Percentiles rank a stretch among this genome's conserved stretches.
Evolutionary conservation across 169 alveolate genomes (phyloP).

Genomic region (Cryptosporidium baileyi): DNA sequence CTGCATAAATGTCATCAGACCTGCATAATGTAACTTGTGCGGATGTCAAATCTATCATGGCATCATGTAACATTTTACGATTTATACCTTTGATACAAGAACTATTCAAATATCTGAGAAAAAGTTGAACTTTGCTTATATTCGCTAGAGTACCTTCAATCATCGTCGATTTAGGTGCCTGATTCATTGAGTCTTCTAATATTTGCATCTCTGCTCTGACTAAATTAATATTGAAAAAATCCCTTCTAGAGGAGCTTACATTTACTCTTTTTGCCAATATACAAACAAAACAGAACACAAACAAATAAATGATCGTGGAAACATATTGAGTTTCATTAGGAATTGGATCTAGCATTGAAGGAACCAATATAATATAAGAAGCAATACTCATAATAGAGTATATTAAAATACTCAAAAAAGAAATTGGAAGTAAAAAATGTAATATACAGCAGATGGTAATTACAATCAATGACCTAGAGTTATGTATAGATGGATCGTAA

Average conservation of each 20-base stretch:
- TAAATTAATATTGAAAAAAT: constrained; percentile 47
- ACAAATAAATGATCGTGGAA: constrained; percentile 34
- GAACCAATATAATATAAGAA: constrained; percentile 65
- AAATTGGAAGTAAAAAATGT: constrained; percentile 54
- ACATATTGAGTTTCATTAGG: constrained; percentile 62
- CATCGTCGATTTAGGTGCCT: constrained; percentile 59
- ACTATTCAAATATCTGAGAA: constrained; percentile 52
- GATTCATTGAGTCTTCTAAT: constrained; percentile 61
- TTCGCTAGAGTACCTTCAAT: constrained; percentile 65
- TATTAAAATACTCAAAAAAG: constrained; percentile 35
- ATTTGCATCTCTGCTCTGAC: constrained; percentile 59
- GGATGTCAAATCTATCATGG: constrained; percentile 55
- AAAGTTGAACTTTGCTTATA: constrained; percentile 53
- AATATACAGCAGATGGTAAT: constrained; percentile 32
- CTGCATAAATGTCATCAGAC: constrained; percentile 66
- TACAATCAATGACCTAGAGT: constrained; percentile 55
- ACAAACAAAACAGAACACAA: constrained; percentile 54
- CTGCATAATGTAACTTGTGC: constrained; percentile 60
- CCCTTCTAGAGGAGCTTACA: constrained; percentile 53
- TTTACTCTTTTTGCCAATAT: constrained; percentile 56
- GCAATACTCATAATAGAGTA: constrained; percentile 30
- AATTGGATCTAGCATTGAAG: constrained; percentile 55
- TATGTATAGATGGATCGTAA: constrained; percentile 41
- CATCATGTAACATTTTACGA: constrained; percentile 60
- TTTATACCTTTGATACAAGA: constrained; percentile 43